phyloP scores from a whole-genome alignment of 1,284 basidiomycete species.

The Cutaneotrichosporon dermatis region DNA sequence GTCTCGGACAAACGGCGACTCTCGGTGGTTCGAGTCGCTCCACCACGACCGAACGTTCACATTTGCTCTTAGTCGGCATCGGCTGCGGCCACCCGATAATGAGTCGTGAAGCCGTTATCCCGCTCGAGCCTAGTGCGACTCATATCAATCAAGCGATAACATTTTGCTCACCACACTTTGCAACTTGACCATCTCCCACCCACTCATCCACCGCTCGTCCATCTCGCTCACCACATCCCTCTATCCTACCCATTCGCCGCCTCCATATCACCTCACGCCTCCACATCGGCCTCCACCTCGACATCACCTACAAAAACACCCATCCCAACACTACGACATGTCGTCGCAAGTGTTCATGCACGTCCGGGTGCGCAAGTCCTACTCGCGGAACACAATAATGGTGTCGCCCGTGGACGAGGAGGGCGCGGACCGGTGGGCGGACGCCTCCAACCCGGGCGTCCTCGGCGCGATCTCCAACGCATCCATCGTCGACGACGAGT shows the following conservation, averaged over 20 bases:
- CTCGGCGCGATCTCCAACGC: background rate
- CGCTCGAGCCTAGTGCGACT: too few relatives aligned
- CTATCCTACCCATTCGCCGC: too few relatives aligned
- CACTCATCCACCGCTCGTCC: background rate
- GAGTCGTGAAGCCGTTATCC: too few relatives aligned
- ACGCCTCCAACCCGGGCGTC: background rate
- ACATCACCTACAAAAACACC: background rate
- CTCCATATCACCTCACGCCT: background rate
- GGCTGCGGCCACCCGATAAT: too few relatives aligned
- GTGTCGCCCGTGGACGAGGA: constrained; percentile 3
- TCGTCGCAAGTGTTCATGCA: background rate
- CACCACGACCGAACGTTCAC: too few relatives aligned
- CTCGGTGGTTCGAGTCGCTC: too few relatives aligned
- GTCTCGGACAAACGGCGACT: background rate
- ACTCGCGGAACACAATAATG: constrained; percentile 4
- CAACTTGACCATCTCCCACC: too few relatives aligned
- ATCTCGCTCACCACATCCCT: background rate
- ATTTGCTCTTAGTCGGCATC: too few relatives aligned
- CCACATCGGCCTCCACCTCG: background rate
- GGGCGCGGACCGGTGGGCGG: constrained; percentile 5
- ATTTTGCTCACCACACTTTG: too few relatives aligned
- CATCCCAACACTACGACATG: background rate
- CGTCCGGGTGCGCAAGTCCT: constrained; percentile 5
- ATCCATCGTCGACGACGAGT: constrained; percentile 1
- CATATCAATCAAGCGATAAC: too few relatives aligned